phyloP scores from a whole-genome alignment of 345 rosid species.

The Pelargonium nanum region DNA sequence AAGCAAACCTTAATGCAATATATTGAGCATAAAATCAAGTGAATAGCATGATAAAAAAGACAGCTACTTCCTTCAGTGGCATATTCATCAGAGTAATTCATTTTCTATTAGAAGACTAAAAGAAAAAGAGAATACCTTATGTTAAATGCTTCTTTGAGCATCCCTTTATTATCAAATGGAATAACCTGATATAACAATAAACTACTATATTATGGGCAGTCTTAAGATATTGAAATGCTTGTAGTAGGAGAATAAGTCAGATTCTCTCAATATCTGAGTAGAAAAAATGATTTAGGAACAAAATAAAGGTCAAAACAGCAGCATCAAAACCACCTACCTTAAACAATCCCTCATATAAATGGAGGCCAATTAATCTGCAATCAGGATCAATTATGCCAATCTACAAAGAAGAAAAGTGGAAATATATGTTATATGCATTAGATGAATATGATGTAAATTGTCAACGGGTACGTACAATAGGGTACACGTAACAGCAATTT shows the following conservation, averaged over 20 bases:
- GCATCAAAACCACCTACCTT: conserved; percentile 38
- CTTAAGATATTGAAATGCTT: neutral
- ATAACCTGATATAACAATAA: conserved; percentile 45
- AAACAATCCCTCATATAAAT: conserved; percentile 88
- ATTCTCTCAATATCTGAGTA: neutral
- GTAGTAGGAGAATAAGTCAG: neutral
- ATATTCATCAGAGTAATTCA: neutral
- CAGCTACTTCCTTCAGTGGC: neutral
- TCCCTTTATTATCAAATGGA: conserved; percentile 94
- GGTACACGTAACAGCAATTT: neutral
- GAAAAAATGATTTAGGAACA: neutral
- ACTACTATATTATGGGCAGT: neutral
- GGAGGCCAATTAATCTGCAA: conserved; percentile 89
- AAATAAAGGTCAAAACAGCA: neutral
- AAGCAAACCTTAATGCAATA: neutral
- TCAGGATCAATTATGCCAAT: conserved; percentile 96
- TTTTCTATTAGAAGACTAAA: neutral
- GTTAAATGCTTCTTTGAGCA: conserved; percentile 87
- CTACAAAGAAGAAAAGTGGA: conserved; percentile 24
- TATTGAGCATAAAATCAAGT: neutral
- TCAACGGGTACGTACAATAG: neutral
- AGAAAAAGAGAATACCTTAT: conserved; percentile 40
- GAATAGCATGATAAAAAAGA: neutral
- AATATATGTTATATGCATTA: neutral
- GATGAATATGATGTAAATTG: neutral